Evolutionary conservation across 2,329 filamentous ascomycete species (phyloP).

Genomic region (Diaporthe helianthi): DNA sequence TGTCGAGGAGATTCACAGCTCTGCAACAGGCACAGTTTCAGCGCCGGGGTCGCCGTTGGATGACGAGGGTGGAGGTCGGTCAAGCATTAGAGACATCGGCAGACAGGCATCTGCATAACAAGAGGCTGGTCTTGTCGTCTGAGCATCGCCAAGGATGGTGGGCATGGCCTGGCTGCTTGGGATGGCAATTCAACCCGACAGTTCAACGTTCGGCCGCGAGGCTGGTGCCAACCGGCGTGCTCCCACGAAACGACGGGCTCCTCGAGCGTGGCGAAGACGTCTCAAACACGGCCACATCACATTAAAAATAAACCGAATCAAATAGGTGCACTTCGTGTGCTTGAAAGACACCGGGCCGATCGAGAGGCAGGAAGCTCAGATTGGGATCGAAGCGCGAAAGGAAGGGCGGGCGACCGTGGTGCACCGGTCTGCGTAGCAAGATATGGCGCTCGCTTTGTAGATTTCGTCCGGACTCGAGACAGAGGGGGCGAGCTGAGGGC

Average conservation of each 20-base stretch:
- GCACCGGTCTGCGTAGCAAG: background rate
- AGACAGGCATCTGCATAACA: slow-evolving; percentile 23
- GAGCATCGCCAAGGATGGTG: slow-evolving; percentile 11
- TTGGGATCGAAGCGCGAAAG: background rate
- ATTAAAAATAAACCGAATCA: too few relatives aligned
- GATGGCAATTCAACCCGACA: slow-evolving; percentile 7
- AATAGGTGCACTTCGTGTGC: too few relatives aligned
- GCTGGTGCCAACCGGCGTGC: background rate
- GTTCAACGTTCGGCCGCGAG: background rate
- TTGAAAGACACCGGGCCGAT: background rate
- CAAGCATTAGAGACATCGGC: slow-evolving; percentile 19
- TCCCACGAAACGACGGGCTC: slow-evolving; percentile 15
- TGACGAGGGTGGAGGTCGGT: slow-evolving; percentile 18
- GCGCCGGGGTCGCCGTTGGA: slow-evolving; percentile 23
- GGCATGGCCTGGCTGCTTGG: background rate
- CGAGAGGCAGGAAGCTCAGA: background rate
- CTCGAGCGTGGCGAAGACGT: background rate
- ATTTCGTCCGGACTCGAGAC: slow-evolving; percentile 19
- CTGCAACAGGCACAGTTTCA: slow-evolving; percentile 33
- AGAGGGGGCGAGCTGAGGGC: background rate
- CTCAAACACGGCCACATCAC: background rate
- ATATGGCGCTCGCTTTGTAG: background rate
- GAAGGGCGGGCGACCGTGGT: slow-evolving; percentile 10
- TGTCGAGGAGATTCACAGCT: slow-evolving; percentile 26
- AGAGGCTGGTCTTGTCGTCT: slow-evolving; percentile 11